A percentile compares a stretch with the other conserved stretches of the same genome.
These are phyloP conservation scores for Pilobolus umbonatus DNA, from an alignment of 192 early-diverging fungal species.

Conservation along the genomic window DNA sequence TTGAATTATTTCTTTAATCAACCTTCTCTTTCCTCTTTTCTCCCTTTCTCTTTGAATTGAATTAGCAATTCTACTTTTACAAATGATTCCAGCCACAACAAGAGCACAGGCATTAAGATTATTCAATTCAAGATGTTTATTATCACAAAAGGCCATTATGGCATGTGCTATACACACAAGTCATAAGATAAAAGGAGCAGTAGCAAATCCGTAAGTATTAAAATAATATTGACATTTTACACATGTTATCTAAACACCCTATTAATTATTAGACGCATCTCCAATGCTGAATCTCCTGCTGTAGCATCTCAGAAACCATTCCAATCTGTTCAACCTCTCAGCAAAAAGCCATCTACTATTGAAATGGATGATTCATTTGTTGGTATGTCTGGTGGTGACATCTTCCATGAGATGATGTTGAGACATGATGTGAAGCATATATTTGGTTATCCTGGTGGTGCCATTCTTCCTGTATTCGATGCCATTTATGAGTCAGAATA, in stretches of 20 bases:
- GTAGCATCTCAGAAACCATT: neutral
- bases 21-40: too few relatives aligned
- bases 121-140: too few relatives aligned
- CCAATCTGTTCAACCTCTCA: conserved; percentile 4
- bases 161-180: conserved; percentile 5
- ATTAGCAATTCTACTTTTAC: too few relatives aligned
- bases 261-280: neutral
- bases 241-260: neutral
- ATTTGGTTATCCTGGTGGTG: conserved; percentile 98
- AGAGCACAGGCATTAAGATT: too few relatives aligned
- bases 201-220: conserved; percentile 4
- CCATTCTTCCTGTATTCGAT: conserved; percentile 97
- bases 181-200: conserved; percentile 6
- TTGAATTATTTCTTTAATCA: too few relatives aligned
- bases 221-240: neutral
- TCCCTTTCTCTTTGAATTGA: too few relatives aligned
- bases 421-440: conserved; percentile 88
- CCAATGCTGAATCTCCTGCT: neutral
- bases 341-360: neutral
- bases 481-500: conserved; percentile 94
- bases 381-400: conserved; percentile 95
- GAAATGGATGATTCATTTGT: conserved; percentile 79
- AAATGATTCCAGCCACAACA: too few relatives aligned
- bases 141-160: too few relatives aligned
- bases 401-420: conserved; percentile 99